Evolutionary conservation across 2,329 filamentous ascomycete species (phyloP).

Genomic region (Diaporthe australafricana): DNA sequence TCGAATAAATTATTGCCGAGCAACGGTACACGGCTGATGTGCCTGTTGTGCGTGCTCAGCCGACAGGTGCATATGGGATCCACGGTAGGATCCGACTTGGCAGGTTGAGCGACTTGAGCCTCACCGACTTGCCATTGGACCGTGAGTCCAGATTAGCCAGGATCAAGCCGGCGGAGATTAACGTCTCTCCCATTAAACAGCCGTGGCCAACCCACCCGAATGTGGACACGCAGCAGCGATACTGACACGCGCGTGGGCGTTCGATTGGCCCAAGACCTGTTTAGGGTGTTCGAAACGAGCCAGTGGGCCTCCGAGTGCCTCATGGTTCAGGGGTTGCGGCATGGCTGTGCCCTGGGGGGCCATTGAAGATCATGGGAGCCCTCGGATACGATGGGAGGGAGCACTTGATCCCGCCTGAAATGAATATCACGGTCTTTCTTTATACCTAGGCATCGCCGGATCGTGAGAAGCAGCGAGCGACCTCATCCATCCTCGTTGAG

Average conservation of each 20-base stretch:
- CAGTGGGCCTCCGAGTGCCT: conserved; percentile 22
- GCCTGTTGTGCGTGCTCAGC: neutral
- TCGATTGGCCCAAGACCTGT: neutral
- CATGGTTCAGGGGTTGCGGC: conserved; percentile 18
- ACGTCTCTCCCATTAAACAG: conserved; percentile 18
- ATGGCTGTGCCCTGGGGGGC: neutral
- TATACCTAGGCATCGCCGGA: conserved; percentile 9
- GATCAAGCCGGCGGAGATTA: conserved; percentile 20
- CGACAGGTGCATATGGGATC: neutral
- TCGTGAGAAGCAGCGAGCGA: neutral
- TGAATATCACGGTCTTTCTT: neutral
- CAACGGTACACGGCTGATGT: conserved; percentile 10
- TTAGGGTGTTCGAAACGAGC: conserved; percentile 18
- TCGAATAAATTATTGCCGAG: neutral
- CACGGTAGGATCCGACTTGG: conserved; percentile 24
- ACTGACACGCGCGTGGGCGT: conserved; percentile 8
- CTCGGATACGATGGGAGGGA: conserved; percentile 3
- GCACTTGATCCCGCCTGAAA: neutral
- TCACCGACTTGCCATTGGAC: conserved; percentile 9
- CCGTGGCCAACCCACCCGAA: conserved; percentile 3
- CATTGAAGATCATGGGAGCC: conserved; percentile 10
- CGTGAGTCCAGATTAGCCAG: conserved; percentile 19
- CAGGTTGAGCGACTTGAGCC: neutral
- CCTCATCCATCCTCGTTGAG: neutral
- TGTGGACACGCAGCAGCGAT: conserved; percentile 17